Base-by-base conservation (phyloP, 257 asterid genomes). In the Primulina huaijiensis region DNA sequence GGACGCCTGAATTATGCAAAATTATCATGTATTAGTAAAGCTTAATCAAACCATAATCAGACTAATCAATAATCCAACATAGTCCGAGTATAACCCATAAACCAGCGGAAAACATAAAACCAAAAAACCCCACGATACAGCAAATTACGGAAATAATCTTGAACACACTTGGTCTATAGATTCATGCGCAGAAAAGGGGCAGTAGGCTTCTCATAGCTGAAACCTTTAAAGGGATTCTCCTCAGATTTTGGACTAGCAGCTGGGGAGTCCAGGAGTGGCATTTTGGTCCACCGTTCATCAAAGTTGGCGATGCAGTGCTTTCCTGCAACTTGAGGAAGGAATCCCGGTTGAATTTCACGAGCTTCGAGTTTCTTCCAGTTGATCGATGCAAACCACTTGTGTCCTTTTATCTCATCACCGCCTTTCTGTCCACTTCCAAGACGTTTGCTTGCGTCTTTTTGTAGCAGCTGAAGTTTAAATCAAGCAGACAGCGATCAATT, bases 331-430 rank as follows among this genome's bases (percentile, higher is more conserved):
- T 80, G 84, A 20, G 97, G 97, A 62, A 84, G 82, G 78, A 90
- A 90, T 73, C 79, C 77, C n/a, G 95, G 97, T 38, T 76, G 78
- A 69, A 90, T 79, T 81, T 78, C 84, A 2, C 95, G 83, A 53
- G 86, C 86, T 52, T 85, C 90, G 70, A 90, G 71, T 74, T 81
- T 90, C 80, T 82, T 86, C 95, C 97, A 90, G 79, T 85, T 85
- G 68, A 90, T 85, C 52, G 89, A 62, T 69, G 68, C 78, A 80
- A 90, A 86, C 93, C 95, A 90, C 56, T 82, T 88, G 82, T 90
- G 97, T 50, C 76, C 69, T 37, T 83, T 88, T 60, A 90, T 79
- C 75, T 87, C 93, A 14, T 82, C 84, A 27, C 74, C 70, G 12
- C 92, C 92, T 60, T 56, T 72, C 65, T 77, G 71, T 30, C 96